Evolutionary conservation across 768 basidiomycete species (phyloP).

Genomic region (Fomitopsis pulvina): DNA sequence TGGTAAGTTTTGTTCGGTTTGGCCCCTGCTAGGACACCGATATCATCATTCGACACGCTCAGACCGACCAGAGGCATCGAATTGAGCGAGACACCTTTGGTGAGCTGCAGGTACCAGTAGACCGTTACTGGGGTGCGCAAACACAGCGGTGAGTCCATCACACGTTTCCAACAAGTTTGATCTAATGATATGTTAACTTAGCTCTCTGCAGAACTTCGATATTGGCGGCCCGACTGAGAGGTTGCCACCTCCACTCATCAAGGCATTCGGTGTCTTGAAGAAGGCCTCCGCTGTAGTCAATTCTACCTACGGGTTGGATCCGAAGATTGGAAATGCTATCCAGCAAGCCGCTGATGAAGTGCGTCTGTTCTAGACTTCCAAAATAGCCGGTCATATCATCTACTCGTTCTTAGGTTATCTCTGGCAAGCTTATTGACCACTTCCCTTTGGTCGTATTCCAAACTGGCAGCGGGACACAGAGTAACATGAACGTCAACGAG

Average conservation of each 20-base stretch:
- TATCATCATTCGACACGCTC: not conserved
- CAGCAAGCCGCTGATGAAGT: slow-evolving; percentile 93
- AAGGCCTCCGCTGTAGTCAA: slow-evolving; percentile 95
- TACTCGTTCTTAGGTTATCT: slow-evolving; percentile 66
- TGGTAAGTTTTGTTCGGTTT: too few species aligned
- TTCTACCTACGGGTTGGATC: slow-evolving; percentile 82
- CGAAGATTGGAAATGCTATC: slow-evolving; percentile 82
- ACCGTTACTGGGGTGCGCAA: slow-evolving; percentile 97
- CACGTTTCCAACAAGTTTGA: not conserved
- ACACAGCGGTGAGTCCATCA: slow-evolving; percentile 69
- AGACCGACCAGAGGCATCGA: slow-evolving; percentile 55
- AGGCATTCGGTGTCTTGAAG: slow-evolving; percentile 96
- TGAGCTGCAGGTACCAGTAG: slow-evolving; percentile 80
- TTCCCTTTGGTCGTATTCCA: slow-evolving; percentile 99
- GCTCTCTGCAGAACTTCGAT: slow-evolving; percentile 95
- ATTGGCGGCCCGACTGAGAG: slow-evolving; percentile 94
- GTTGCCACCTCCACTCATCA: slow-evolving; percentile 91
- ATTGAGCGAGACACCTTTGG: slow-evolving; percentile 94
- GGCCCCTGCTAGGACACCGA: not conserved
- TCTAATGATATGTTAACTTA: slow-evolving; percentile 19
- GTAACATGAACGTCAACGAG: slow-evolving; percentile 99
- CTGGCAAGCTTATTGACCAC: slow-evolving; percentile 88
- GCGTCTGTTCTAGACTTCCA: slow-evolving; percentile 19
- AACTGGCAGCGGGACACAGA: slow-evolving; percentile 97
- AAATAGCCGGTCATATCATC: not conserved